Conservation (phyloP, 108 stramenopile species). For the Skeletonema tropicum region DNA sequence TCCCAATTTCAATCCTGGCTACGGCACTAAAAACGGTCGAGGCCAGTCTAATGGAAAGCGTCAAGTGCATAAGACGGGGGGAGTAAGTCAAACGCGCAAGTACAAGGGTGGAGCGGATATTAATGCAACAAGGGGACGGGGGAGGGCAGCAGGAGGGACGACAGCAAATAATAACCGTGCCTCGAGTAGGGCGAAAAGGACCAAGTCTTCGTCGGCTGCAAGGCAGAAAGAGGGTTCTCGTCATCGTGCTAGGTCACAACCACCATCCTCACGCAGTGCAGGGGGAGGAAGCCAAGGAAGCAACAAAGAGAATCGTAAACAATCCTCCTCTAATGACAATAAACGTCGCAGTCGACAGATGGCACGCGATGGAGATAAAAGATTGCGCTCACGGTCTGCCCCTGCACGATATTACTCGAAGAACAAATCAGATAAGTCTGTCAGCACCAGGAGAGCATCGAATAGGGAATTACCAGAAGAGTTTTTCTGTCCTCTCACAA, state of each 20-base stretch:
- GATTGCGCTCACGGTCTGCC: slow-evolving; percentile 31
- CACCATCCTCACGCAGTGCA: not conserved
- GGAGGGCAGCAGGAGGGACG: not conserved
- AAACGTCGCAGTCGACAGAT: not conserved
- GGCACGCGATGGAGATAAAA: not conserved
- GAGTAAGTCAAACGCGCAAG: not conserved
- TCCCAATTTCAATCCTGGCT: not conserved
- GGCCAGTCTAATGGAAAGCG: not conserved
- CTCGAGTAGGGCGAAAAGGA: not conserved
- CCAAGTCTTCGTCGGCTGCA: not conserved
- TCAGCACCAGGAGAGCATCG: not conserved
- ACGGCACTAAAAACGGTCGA: not conserved
- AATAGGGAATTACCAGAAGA: slow-evolving; percentile 31
- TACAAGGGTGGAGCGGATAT: not conserved
- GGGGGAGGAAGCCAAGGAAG: not conserved
- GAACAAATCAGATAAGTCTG: not conserved
- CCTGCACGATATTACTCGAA: slow-evolving; percentile 24
- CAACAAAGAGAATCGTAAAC: not conserved
- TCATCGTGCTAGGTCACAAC: not conserved
- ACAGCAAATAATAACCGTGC: not conserved
- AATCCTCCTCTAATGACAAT: not conserved
- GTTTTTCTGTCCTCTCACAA: slow-evolving; percentile 74
- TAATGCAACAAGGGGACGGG: not conserved
- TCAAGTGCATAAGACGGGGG: not conserved
- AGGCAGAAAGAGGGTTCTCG: not conserved